Conservation (phyloP, 768 basidiomycete species). For the Amanita phalloides region DNA sequence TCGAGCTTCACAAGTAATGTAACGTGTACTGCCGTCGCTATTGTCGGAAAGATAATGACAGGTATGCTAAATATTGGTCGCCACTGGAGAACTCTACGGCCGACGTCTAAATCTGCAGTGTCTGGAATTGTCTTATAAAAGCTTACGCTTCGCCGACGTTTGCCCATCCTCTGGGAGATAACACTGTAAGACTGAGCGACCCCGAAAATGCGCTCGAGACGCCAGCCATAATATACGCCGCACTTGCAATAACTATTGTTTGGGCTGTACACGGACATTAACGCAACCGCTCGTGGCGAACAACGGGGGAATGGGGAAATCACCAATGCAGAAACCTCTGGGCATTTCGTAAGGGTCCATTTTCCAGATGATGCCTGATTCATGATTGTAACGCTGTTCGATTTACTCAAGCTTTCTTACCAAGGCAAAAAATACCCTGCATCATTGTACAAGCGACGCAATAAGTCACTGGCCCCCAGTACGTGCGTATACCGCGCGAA, state of each 20-base stretch:
- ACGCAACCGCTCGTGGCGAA: background rate
- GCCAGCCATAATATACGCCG: conserved; percentile 33
- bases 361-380: conserved; percentile 46
- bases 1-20: conserved; percentile 31
- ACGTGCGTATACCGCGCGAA: conserved; percentile 27
- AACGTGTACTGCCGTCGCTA: conserved; percentile 31
- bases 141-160: conserved; percentile 14
- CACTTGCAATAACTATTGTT: conserved; percentile 30
- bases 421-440: conserved; percentile 49
- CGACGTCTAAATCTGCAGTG: background rate
- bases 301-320: conserved; percentile 9
- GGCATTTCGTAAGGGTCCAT: conserved; percentile 59
- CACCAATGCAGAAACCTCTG: conserved; percentile 44
- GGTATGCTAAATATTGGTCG: conserved; percentile 31
- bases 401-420: conserved; percentile 21
- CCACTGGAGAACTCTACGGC: conserved; percentile 38
- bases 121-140: conserved; percentile 4
- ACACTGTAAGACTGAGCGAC: conserved; percentile 27
- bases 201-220: conserved; percentile 31
- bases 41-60: conserved; percentile 35
- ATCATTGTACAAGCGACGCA: conserved; percentile 38
- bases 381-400: background rate
- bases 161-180: conserved; percentile 26
- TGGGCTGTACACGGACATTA: conserved; percentile 22
- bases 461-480: conserved; percentile 41